Evolutionary conservation across 805 yeast genomes (phyloP), one percentile per base, ranked within the genome.

Genomic region (Priceomyces haplophilus): DNA sequence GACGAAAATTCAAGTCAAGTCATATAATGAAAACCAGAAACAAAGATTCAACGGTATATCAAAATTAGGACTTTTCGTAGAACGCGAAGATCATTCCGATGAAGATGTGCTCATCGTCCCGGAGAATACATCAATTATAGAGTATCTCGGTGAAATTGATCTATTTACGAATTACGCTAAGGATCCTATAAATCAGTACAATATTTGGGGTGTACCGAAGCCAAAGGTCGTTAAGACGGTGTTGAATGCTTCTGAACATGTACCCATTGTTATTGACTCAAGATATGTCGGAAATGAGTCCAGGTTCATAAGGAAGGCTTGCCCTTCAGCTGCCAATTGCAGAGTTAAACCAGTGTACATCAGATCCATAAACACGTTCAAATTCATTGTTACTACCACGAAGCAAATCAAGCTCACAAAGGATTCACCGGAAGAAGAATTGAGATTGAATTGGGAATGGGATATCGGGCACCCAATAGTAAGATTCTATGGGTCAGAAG

Each of bases 381-480:
- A 73, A 42, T 81, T 86, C 55, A 68, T 79, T 7, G 70, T 87
- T 7, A 68, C 68, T 21, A 78, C 96, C 0, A 61, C 73, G 1
- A 73, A 69, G 37, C 77, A 78, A 2, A 76, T 90, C 20, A 68
- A 34, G 10, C 48, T 70, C 18, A 52, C 52, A 27, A 42, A 55
- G 2, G 50, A 48, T 6, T 58, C 53, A 2, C 11, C 71, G 40
- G 61, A 72, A 7, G 78, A 81, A 31, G 97, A 90, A 56, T 62
- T 91, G 16, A 75, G 90, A 0, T 61, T 88, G 7, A 78, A 82
- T 1, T 91, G 98, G 98, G 87, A 83, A 46, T 91, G 97, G 96
- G 96, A 89, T 56, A 57, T 63, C 3, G 49, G 67, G 13, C 96
- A 89, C 58, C 96, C 97, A 2, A 85, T 88, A 30, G 65, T 69